A percentile compares a stretch with the other conserved stretches of the same genome.
Evolutionary conservation across 108 stramenopile species (phyloP).

Genomic region (Schizochytrium sp.): DNA sequence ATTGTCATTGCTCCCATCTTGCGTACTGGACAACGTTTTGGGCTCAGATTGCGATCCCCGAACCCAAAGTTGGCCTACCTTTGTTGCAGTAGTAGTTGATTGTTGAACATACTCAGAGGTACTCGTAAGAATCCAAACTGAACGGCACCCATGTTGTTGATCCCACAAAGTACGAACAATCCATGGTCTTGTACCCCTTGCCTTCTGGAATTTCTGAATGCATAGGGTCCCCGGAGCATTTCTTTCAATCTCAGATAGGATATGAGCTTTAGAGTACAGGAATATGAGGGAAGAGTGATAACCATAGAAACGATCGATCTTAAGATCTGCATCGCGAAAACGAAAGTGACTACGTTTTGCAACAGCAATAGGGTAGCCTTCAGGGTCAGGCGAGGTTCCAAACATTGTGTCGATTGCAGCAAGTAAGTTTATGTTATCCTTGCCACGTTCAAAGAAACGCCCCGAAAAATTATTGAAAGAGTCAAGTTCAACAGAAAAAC

Average conservation of each 20-base stretch:
- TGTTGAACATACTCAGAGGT: slow-evolving; percentile 45
- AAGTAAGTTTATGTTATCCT: background rate
- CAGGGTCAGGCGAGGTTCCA: background rate
- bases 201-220: slow-evolving; percentile 12
- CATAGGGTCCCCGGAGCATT: slow-evolving; percentile 3
- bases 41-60: no score
- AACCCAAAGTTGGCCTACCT: slow-evolving; percentile 34
- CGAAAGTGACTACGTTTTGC: slow-evolving; percentile 37
- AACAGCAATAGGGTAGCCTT: slow-evolving; percentile 10
- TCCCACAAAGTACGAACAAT: background rate
- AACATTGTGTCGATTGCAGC: background rate
- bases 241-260: background rate
- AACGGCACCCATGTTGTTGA: background rate
- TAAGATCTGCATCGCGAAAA: background rate
- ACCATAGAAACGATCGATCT: background rate
- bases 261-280: slow-evolving; percentile 18
- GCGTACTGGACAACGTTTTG: no score
- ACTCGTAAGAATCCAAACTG: slow-evolving; percentile 48
- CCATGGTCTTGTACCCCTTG: slow-evolving; percentile 12
- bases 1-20: no score
- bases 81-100: background rate
- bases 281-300: slow-evolving; percentile 32
- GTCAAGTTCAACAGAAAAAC: background rate
- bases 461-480: background rate
- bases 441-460: background rate